Conservation (phyloP, 352 stramenopile genomes). For the Pythium vanterpoolii region DNA sequence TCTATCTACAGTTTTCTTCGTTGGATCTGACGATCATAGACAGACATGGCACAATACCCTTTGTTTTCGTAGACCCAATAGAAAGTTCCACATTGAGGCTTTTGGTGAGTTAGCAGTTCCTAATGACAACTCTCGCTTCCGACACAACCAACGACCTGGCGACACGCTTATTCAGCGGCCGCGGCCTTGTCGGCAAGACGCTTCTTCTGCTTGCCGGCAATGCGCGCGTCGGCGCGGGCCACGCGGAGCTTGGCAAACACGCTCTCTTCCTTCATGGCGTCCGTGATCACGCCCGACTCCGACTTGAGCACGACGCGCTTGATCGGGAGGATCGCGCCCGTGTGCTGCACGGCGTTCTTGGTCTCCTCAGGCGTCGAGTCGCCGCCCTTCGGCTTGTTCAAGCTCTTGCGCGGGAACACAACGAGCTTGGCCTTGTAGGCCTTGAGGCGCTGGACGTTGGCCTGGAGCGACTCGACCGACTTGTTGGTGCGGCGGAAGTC, state of each 20-base stretch:
- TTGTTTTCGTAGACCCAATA: constrained; percentile 21
- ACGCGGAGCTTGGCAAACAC: constrained; percentile 84
- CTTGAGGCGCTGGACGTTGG: constrained; percentile 98
- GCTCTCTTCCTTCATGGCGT: constrained; percentile 83
- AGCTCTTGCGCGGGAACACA: constrained; percentile 97
- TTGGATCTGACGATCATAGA: no score
- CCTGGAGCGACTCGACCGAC: constrained; percentile 93
- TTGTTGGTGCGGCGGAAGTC: constrained; percentile 98
- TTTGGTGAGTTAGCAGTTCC: constrained; percentile 34
- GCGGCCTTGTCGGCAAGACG: constrained; percentile 85
- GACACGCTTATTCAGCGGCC: constrained; percentile 70
- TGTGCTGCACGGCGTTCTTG: constrained; percentile 91
- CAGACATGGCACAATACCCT: no score
- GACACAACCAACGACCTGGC: neutral
- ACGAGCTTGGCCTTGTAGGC: constrained; percentile 99
- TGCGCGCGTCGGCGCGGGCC: constrained; percentile 81
- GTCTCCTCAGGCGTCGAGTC: constrained; percentile 91
- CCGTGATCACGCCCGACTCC: constrained; percentile 75
- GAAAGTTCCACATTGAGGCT: constrained; percentile 30
- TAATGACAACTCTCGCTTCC: constrained; percentile 24
- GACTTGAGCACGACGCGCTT: constrained; percentile 73
- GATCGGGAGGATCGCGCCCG: constrained; percentile 76
- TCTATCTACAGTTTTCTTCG: no score
- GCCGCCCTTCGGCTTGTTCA: constrained; percentile 94
- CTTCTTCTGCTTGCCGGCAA: constrained; percentile 88